Conservation (phyloP, 73 alveolate genomes). For the Symbiodinium natans region DNA sequence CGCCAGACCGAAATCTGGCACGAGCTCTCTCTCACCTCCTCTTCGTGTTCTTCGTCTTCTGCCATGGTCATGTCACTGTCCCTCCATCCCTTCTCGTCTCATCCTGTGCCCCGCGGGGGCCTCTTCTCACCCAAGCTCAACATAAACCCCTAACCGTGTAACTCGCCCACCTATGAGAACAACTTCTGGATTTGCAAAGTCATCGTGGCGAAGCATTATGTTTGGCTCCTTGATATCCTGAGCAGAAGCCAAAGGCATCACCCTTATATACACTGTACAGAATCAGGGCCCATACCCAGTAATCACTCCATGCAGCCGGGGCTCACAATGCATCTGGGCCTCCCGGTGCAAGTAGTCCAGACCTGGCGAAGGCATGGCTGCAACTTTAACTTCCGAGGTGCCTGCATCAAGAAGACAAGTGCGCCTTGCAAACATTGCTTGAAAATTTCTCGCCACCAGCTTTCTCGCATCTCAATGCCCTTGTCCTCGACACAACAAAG, state of each 20-base stretch:
- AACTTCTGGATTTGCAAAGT: conserved; percentile 46
- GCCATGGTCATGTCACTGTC: too few species aligned
- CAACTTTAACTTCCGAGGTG: too few species aligned
- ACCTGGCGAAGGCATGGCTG: not conserved
- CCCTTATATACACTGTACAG: too few species aligned
- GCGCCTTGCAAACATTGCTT: conserved; percentile 49
- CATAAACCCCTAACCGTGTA: too few species aligned
- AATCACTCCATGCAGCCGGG: conserved; percentile 14
- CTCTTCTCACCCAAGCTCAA: too few species aligned
- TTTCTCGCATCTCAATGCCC: conserved; percentile 50
- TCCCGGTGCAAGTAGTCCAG: conserved; percentile 74
- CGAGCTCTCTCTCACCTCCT: too few species aligned
- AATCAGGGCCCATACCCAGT: too few species aligned
- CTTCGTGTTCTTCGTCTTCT: too few species aligned
- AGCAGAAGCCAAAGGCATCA: too few species aligned
- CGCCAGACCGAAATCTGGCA: conserved; percentile 61
- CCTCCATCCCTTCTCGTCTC: too few species aligned
- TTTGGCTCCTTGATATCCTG: conserved; percentile 72
- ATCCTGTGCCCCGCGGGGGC: too few species aligned
- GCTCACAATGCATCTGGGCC: conserved; percentile 75
- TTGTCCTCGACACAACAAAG: conserved; percentile 2
- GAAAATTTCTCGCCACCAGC: conserved; percentile 68
- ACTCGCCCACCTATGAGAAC: conserved; percentile 67
- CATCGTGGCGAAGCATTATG: conserved; percentile 56
- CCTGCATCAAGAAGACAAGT: not conserved